Evolutionary conservation across 1,284 basidiomycete species (phyloP), one percentile per base, ranked within the genome.

Genomic region (Quambalaria eucalypti): DNA sequence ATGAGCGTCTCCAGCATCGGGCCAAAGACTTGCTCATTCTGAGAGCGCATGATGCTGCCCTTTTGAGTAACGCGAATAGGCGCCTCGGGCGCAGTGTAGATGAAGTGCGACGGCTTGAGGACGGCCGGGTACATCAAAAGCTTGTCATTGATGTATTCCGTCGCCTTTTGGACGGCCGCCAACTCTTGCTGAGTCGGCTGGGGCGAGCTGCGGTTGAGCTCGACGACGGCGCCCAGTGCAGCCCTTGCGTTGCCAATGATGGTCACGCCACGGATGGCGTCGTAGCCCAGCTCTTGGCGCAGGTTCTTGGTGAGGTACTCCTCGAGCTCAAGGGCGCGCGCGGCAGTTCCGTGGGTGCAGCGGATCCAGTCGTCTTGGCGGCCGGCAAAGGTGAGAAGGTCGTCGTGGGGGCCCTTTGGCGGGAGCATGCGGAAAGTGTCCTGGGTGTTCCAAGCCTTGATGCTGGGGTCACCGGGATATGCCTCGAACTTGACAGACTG

Each of bases 331-430:
- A 46, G 6, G 5, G 42, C 42, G 5, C 42, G 19, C 2, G 25
- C 42, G 7, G 42, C 42, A 2, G 42, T 46, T 4, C 42, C 42
- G 12, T 46, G 42, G 14, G 42, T 46, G 42, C 42, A 46, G 42
- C 42, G 42, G 25, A 46, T 19, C 42, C 42, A 46, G 25, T 46
- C 42, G 42, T 46, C 42, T 46, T 46, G 21, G 21, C 42, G 19
- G 19, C 42, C 42, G 42, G 19, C 42, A 23, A 46, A 46, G 42
- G 42, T 46, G 16, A 46, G 16, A 21, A 46, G 42, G 25, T 46
- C 42, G 25, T 46, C 42, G 42, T 46, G 42, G 5, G 19, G 21
- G 21, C 42, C 42, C n/a, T 3, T 2, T 12, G 6, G 12, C 16
- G 42, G 42, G 21, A 46, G 42, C n/a, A 23, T 21, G 25, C 42